Evolutionary conservation across 2,329 filamentous ascomycete genomes (phyloP).

Genomic region (Trichoderma endophyticum): DNA sequence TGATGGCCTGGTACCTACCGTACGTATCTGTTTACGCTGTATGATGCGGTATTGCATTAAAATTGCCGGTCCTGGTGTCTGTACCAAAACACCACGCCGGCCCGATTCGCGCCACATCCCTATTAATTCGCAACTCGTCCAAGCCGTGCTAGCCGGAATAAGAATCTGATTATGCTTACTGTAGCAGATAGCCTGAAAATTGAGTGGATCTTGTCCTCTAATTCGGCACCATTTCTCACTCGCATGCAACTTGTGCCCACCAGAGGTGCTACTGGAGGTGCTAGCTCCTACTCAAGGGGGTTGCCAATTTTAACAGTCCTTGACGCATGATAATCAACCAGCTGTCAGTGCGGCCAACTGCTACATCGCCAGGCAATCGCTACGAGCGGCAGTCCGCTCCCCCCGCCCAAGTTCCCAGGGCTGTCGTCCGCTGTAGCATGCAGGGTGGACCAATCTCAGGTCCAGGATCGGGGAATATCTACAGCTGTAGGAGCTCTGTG

Average conservation of each 20-base stretch:
- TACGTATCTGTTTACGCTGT: too few relatives aligned
- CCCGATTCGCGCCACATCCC: not conserved
- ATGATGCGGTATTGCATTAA: not conserved
- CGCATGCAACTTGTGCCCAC: not conserved
- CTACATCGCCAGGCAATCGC: too few relatives aligned
- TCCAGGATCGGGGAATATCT: not conserved
- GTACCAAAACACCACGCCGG: not conserved
- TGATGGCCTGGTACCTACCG: not conserved
- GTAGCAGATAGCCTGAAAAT: not conserved
- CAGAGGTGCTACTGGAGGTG: not conserved
- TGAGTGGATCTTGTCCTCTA: not conserved
- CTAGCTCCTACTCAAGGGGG: not conserved
- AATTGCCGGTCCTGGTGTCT: not conserved
- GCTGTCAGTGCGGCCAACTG: not conserved
- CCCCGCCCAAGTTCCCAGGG: too few relatives aligned
- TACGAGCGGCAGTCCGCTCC: too few relatives aligned
- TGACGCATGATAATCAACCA: not conserved
- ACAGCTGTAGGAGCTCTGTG: not conserved
- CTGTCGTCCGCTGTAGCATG: too few relatives aligned
- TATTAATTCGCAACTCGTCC: not conserved
- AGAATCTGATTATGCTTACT: slow-evolving; percentile 12
- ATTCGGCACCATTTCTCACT: not conserved
- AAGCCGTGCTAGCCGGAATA: not conserved
- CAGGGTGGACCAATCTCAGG: not conserved
- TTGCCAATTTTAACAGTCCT: not conserved